Base-by-base conservation (phyloP, 2,329 filamentous ascomycete genomes). In the Cryphonectria naterciae region DNA sequence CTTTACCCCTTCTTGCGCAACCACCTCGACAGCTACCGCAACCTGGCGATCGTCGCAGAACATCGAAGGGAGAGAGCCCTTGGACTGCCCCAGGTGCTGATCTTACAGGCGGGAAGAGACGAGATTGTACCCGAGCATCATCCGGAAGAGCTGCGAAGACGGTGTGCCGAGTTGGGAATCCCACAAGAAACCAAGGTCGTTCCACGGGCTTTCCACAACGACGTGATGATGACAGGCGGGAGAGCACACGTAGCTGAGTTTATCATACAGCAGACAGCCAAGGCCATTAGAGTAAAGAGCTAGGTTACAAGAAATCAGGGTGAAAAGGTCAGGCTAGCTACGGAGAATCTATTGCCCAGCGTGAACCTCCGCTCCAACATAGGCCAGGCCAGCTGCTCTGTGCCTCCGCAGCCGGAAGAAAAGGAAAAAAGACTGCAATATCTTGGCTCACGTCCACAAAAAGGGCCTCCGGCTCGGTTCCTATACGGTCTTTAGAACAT, bases 1-100 rank as follows among this genome's bases (percentile, higher is more conserved):
- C 83, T 95, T 0, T 89, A 89, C 84, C 91, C 91, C 0, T 94
- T 95, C 76, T 83, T 95, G 15, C 85, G 91, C 74, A 94, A 86
- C 72, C 86, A 88, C 56, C 80, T 90, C 49, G 85, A 90, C 74
- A 88, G 83, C 73, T 85, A 80, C 81, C 77, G 80, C 68, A 89
- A 89, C 72, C 73, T 90, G 41, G 81, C 79, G 4, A 67, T 77
- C 39, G 83, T 89, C 46, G 79, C 81, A 37, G 73, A 78, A 49
- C 75, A 74, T 7, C 76, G 80, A 75, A 70, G 70, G 66, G 75
- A 73, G 68, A 75, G 70, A 35, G 73, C 72, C 1, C 58, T 68
- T 5, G 68, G 69, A 22, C 73, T 73, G 13, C 84, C 85, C 0
- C 77, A 76, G 6, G 76, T 88, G 2, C 82, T 85, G 64, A 85